Base-by-base conservation (phyloP, 192 early-diverging fungal genomes). In the Ramicandelaber brevisporus region DNA sequence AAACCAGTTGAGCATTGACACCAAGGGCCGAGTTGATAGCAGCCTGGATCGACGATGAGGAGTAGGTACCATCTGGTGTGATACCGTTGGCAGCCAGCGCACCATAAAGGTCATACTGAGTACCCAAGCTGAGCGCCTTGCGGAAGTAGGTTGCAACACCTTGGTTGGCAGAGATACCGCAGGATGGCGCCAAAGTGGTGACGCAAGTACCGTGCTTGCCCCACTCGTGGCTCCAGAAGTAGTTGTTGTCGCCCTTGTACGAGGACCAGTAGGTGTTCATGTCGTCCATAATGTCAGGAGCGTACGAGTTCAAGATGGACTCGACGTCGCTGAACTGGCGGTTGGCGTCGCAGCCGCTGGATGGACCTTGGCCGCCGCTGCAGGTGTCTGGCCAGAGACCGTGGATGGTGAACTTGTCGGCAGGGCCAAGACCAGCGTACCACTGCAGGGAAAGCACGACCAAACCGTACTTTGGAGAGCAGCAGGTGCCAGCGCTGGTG, bases 201-300 rank as follows among this genome's bases (percentile, higher is more conserved):
- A 57, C 46, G 35, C 57, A 59, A 11, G 43, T 51, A 27, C 57
- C 57, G 33, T 59, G 57, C 18, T 51, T 59, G 25, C 26, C 43
- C 57, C 57, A 59, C 35, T 59, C 57, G 34, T 59, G 57, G 26
- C 48, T 41, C 57, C 57, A 57, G 22, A 52, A 52, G 25, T 37
- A 10, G 18, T 43, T 29, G 29, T 23, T 20, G 28, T 20, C n/a
- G 4, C 19, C 18, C 14, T 33, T 18, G 23, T 33, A 31, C 23
- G 36, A 31, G 5, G 49, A 46, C 49, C 49, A 57, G 18, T 42
- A 53, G 0, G 26, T 44, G n/a, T 24, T 34, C 45, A 53, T 43
- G 9, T 31, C 21, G 20, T 31, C 14, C 34, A 43, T 47, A 7
- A 60, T 14, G 6, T 26, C 29, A 14, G 46, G 29, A 18, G 40